Base-by-base conservation (phyloP, 108 stramenopile species). In the Discostella stelligeroides region DNA sequence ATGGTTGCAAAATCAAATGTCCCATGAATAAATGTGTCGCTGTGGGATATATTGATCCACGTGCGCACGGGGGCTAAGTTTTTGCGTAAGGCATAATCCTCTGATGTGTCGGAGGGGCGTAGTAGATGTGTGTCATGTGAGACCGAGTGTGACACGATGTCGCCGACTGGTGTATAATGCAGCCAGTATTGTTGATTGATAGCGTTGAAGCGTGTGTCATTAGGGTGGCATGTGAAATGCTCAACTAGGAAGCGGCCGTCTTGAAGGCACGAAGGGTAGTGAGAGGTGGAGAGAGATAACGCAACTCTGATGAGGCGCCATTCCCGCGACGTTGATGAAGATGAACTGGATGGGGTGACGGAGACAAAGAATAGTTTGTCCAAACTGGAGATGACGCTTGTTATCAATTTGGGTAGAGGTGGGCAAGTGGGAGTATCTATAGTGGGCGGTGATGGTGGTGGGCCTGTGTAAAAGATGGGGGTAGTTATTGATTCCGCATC, bases 301-400 rank as follows among this genome's bases (percentile, higher is more conserved):
- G 53, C 53, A 2, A 54, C 53, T 14, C 27, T 5, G 8, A 13
- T 25, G 2, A 54, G 53, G 0, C 53, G 21, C 53, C 53, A 54
- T 28, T 54, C 53, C 7, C 27, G 28, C 3, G 51, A 11, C 11
- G 1, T 7, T 27, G 15, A 15, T 9, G 53, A 54, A 13, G n/a
- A n/a, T n/a, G n/a, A n/a, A n/a, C n/a, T 25, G 14, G 28, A 54
- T 28, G 27, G 7, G 23, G 53, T 54, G 53, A 54, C 28, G 42
- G 69, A 23, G 9, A 70, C 13, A 21, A 70, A 60, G 69, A 70
- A 70, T 18, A 61, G 49, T 17, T 27, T 28, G 20, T 60, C 48
- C 1, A 12, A 5, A 38, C 69, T 70, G 6, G 24, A 0, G 7
- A 70, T 51, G 21, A 70, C 55, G n/a, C 15, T 1, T 6, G 50